These are phyloP conservation scores for Chaetoscypha palmicola DNA, from an alignment of 2,329 filamentous ascomycete genomes.

Conservation along the genomic window DNA sequence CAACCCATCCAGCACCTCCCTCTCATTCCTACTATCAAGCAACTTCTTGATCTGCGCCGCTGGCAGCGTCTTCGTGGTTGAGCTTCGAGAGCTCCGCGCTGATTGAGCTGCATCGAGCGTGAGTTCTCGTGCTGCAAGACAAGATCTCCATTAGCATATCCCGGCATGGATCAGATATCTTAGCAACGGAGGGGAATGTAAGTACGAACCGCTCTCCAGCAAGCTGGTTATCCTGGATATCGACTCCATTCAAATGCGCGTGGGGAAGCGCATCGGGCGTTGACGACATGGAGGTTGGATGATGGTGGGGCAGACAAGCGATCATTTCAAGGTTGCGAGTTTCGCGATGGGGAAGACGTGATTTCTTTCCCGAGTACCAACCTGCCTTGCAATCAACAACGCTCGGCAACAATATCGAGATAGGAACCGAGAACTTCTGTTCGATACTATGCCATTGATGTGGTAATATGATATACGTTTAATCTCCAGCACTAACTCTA, in stretches of 20 bases:
- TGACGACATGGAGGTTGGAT: conserved; percentile 7
- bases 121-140: conserved; percentile 73
- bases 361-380: too few species aligned
- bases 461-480: conserved; percentile 17
- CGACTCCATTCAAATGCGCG: conserved; percentile 67
- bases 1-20: conserved; percentile 87
- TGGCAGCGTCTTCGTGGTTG: conserved; percentile 61
- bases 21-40: conserved; percentile 85
- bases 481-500: conserved; percentile 24
- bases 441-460: too few species aligned
- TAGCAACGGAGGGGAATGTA: neutral
- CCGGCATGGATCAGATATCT: too few species aligned
- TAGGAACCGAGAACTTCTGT: too few species aligned
- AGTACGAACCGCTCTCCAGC: conserved; percentile 76
- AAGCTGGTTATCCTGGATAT: conserved; percentile 89
- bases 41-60: conserved; percentile 88
- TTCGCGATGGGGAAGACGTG: neutral
- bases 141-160: conserved; percentile 13
- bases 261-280: conserved; percentile 18
- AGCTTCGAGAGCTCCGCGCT: conserved; percentile 59
- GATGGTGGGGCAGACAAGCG: conserved; percentile 22
- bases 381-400: too few species aligned
- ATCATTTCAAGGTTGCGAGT: neutral
- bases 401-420: too few species aligned
- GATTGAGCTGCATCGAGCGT: conserved; percentile 95